These are phyloP conservation scores for Coccomyxa sp. DNA, from an alignment of 139 green algal genomes.

Conservation along the genomic window DNA sequence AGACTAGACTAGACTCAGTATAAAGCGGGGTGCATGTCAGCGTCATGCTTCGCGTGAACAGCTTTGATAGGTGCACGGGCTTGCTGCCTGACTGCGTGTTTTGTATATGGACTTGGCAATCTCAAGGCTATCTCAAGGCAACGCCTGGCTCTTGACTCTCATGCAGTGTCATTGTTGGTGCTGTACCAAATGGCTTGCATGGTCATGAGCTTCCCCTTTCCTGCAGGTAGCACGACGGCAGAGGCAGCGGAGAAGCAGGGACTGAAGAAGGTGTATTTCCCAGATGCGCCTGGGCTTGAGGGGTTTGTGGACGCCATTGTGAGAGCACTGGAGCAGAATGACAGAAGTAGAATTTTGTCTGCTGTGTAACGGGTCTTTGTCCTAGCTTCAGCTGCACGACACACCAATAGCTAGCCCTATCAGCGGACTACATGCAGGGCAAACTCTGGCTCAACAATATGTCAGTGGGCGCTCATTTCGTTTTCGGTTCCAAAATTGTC, in stretches of 20 bases:
- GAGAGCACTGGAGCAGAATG: conserved; percentile 32
- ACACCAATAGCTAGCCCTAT: no score
- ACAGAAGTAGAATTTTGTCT: no score
- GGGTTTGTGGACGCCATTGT: conserved; percentile 57
- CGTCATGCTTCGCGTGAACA: not conserved
- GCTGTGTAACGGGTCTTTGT: no score
- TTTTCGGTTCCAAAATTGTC: no score
- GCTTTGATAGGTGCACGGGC: not conserved
- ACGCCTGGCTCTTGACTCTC: not conserved
- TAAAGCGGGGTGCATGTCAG: not conserved
- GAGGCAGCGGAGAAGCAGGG: conserved; percentile 48
- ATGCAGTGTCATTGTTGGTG: not conserved
- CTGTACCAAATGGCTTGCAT: not conserved
- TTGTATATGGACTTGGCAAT: not conserved
- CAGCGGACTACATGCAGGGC: no score
- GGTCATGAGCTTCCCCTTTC: not conserved
- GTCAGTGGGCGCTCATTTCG: no score
- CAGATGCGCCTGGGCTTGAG: conserved; percentile 60
- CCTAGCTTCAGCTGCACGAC: no score
- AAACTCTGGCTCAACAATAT: no score
- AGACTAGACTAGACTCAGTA: not conserved
- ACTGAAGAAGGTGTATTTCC: conserved; percentile 46
- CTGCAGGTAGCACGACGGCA: conserved; percentile 59
- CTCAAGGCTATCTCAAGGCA: not conserved
- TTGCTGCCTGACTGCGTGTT: no score